Percentiles rank a stretch among this genome's conserved stretches.
Evolutionary conservation across 1,139 yeast species (phyloP).

Genomic region (Magnusiomyces ingens): DNA sequence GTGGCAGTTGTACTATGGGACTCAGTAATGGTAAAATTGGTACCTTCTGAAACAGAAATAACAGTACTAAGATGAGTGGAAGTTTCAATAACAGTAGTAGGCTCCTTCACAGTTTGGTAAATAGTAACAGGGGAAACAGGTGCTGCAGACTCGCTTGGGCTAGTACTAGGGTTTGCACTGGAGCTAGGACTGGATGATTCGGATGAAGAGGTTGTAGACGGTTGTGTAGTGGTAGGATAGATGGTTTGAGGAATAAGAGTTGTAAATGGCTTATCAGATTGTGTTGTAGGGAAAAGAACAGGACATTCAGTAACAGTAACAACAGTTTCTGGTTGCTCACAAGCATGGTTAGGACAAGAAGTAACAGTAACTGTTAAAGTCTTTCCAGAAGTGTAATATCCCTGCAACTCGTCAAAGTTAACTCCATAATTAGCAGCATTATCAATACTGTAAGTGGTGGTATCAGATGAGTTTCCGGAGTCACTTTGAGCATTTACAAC

Average conservation of each 20-base stretch:
- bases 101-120: background rate
- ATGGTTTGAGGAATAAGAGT: conserved; percentile 3
- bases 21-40: background rate
- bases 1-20: background rate
- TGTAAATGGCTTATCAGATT: conserved; percentile 2
- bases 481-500: background rate
- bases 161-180: background rate
- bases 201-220: background rate
- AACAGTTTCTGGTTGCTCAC: background rate
- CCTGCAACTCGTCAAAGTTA: conserved; percentile 2
- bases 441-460: background rate
- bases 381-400: background rate
- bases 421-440: background rate
- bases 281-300: conserved; percentile 6
- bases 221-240: background rate
- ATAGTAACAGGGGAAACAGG: background rate
- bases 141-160: background rate
- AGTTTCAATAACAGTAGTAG: conserved; percentile 2
- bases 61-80: background rate
- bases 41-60: background rate
- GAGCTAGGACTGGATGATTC: background rate
- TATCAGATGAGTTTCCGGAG: background rate
- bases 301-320: conserved; percentile 4
- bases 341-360: conserved; percentile 3
- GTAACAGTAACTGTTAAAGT: conserved; percentile 7